These are phyloP conservation scores for Emmonsiellopsis sp. DNA, from an alignment of 2,329 filamentous ascomycete species.

Conservation along the genomic window DNA sequence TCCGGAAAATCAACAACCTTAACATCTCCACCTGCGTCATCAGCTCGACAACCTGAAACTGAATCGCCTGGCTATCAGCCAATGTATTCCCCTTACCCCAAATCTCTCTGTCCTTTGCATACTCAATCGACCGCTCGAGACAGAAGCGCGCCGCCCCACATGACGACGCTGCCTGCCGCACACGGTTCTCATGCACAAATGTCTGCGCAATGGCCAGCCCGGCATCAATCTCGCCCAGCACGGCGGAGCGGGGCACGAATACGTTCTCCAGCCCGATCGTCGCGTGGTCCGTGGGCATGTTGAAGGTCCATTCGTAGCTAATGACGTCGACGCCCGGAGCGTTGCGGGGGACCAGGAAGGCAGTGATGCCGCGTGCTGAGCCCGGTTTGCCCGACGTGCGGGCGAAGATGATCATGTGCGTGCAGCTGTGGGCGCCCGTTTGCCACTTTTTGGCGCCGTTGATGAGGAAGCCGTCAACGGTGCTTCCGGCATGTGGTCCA, in stretches of 20 bases:
- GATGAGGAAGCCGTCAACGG: slow-evolving; percentile 35
- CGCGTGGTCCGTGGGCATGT: slow-evolving; percentile 59
- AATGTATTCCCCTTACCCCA: slow-evolving; percentile 44
- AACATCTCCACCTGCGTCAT: slow-evolving; percentile 55
- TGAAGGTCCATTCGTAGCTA: slow-evolving; percentile 56
- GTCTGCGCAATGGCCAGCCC: slow-evolving; percentile 54
- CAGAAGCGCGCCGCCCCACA: slow-evolving; percentile 53
- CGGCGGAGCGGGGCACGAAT: slow-evolving; percentile 43
- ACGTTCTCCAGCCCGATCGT: slow-evolving; percentile 49
- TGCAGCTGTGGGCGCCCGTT: slow-evolving; percentile 53
- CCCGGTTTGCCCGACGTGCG: slow-evolving; percentile 47
- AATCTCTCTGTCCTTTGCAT: slow-evolving; percentile 45
- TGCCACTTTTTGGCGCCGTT: slow-evolving; percentile 57
- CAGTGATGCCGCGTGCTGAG: slow-evolving; percentile 48
- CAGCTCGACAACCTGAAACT: slow-evolving; percentile 55
- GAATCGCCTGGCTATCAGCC: slow-evolving; percentile 52
- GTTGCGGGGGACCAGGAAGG: slow-evolving; percentile 48
- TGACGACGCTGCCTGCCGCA: slow-evolving; percentile 54
- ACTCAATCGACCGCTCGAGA: slow-evolving; percentile 46
- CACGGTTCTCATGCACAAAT: slow-evolving; percentile 57
- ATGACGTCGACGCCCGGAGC: slow-evolving; percentile 45
- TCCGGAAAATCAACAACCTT: slow-evolving; percentile 50
- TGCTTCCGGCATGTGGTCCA: slow-evolving; percentile 25
- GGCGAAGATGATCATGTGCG: slow-evolving; percentile 54
- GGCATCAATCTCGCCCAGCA: slow-evolving; percentile 44